Evolutionary conservation across 352 stramenopile genomes (phyloP), one percentile per base, ranked within the genome.

Genomic region (Globisporangium viniferum): DNA sequence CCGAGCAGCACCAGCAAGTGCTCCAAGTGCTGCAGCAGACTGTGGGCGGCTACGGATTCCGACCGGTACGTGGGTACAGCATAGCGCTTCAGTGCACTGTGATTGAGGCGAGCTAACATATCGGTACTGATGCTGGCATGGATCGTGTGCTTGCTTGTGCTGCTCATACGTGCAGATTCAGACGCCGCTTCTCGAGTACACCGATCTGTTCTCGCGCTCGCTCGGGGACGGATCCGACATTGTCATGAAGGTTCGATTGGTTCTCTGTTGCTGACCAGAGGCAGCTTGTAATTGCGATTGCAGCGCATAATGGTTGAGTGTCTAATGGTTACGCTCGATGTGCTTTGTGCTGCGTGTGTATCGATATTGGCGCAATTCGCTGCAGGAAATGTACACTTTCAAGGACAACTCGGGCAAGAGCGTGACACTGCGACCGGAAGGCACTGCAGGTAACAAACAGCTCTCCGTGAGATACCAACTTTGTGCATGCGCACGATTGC

Each of bases 361-460:
- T 46, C 31, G 31, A 39, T 12, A 12, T 46, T 29, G 29, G 33
- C 29, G 29, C n/a, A 39, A 39, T 22, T 35, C 27, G 59, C 49
- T 27, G 53, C 65, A 96, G 89, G 89, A 96, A 57, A 96, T 96
- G 89, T 96, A 96, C 68, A 96, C 87, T 46, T 96, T 96, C 61
- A 53, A 81, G 31, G 89, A 96, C 72, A 94, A 96, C 55, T 96
- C 89, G 33, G 83, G 81, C 62, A 95, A 93, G 66, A 94, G 86
- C 55, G 83, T 96, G 58, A 95, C 87, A 33, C 67, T 96, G 59
- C 86, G 89, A 58, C 89, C 89, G 22, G 89, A 96, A 76, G 87
- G 89, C 64, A 96, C 89, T 63, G 87, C 87, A 48, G 86, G 89
- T 75, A 65, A 3, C 7, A 15, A 5, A 44, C 39, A 18, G 15